These are phyloP conservation scores for Spiraea crenata DNA, from an alignment of 331 rosid genomes.

Conservation along the genomic window DNA sequence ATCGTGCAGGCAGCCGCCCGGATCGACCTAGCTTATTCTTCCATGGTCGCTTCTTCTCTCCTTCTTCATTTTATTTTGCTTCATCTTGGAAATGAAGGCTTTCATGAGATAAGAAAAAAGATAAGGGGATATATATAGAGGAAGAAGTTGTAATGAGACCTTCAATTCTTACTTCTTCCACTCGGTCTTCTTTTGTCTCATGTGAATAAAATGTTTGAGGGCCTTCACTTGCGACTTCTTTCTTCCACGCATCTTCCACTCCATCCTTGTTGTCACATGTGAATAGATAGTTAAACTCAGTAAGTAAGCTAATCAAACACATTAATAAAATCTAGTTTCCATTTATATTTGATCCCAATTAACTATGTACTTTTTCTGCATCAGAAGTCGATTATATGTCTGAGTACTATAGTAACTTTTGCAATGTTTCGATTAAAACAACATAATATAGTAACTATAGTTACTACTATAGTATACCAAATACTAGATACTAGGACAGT, in stretches of 20 bases:
- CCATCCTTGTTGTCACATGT: constrained; percentile 16
- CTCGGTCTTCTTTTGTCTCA: too few relatives aligned
- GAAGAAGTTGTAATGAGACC: neutral
- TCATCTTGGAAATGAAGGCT: constrained; percentile 9
- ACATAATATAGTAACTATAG: too few relatives aligned
- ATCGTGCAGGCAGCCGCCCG: neutral
- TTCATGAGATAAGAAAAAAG: constrained; percentile 31
- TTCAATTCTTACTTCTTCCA: too few relatives aligned
- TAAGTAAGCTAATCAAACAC: too few relatives aligned
- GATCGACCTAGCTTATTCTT: constrained; percentile 2
- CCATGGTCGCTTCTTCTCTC: neutral
- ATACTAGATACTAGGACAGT: neutral
- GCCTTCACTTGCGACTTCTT: neutral
- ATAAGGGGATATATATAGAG: constrained; percentile 39
- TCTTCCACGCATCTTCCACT: constrained; percentile 21
- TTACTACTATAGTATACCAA: too few relatives aligned
- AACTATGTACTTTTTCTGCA: too few relatives aligned
- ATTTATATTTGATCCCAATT: too few relatives aligned
- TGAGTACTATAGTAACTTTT: too few relatives aligned
- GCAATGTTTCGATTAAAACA: too few relatives aligned
- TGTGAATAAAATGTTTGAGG: neutral
- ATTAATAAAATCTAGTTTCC: too few relatives aligned
- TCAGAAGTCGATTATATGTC: too few relatives aligned
- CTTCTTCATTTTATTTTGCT: neutral
- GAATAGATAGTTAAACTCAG: neutral